Percentiles rank a stretch among this genome's conserved stretches.
These are phyloP conservation scores for Hansenula lynferdii DNA, from an alignment of 1,139 yeast genomes.

Conservation along the genomic window DNA sequence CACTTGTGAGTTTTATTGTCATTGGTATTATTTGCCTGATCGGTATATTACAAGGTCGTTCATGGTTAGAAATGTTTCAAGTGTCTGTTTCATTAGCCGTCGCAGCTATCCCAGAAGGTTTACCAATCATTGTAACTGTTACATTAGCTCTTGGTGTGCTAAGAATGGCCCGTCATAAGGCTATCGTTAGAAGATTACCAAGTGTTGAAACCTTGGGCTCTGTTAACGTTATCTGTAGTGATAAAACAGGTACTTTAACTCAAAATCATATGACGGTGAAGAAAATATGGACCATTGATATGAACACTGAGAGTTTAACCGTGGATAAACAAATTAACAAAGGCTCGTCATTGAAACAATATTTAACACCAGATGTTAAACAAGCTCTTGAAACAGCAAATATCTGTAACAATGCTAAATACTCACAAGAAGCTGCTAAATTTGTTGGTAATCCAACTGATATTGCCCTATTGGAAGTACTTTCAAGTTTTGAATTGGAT, in stretches of 20 bases:
- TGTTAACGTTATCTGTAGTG: conserved; percentile 92
- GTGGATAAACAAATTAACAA: conserved; percentile 40
- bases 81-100: conserved; percentile 95
- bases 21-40: conserved; percentile 84
- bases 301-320: conserved; percentile 49
- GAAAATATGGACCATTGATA: conserved; percentile 76
- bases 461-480: conserved; percentile 76
- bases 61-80: conserved; percentile 96
- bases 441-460: conserved; percentile 93
- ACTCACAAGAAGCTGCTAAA: conserved; percentile 62
- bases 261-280: conserved; percentile 93
- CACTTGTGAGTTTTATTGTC: conserved; percentile 73
- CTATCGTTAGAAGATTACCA: conserved; percentile 89
- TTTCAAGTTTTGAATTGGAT: conserved; percentile 64
- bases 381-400: conserved; percentile 63
- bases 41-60: conserved; percentile 85
- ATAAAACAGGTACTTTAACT: conserved; percentile 93
- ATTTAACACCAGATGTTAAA: conserved; percentile 47
- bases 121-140: conserved; percentile 95
- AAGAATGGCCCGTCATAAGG: conserved; percentile 90
- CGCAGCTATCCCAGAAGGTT: conserved; percentile 97
- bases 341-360: conserved; percentile 33
- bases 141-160: conserved; percentile 92
- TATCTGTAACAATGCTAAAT: conserved; percentile 77
- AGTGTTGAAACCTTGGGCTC: conserved; percentile 95